Conservation (phyloP, 805 yeast genomes). For the Ogataea glucozyma region DNA sequence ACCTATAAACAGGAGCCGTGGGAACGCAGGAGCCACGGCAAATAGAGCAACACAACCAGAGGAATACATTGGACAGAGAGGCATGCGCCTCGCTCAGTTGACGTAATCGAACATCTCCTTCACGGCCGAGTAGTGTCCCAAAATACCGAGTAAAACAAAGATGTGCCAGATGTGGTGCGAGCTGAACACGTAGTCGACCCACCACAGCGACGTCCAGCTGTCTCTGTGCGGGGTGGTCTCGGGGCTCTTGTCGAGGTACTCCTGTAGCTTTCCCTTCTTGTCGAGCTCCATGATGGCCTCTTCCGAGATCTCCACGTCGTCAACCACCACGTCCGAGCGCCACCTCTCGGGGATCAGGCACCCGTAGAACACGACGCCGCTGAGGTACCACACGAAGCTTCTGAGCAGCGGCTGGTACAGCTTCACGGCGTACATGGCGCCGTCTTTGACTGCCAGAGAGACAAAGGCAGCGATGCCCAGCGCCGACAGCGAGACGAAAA, state of each 20-base stretch:
- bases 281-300: slow-evolving; percentile 35
- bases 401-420: slow-evolving; percentile 70
- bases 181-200: slow-evolving; percentile 73
- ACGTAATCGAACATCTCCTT: slow-evolving; percentile 60
- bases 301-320: slow-evolving; percentile 40
- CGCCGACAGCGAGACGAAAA: slow-evolving; percentile 75
- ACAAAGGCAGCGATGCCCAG: slow-evolving; percentile 71
- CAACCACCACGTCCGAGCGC: slow-evolving; percentile 66
- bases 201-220: slow-evolving; percentile 65
- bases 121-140: slow-evolving; percentile 83
- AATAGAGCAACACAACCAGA: no score
- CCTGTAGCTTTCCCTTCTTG: slow-evolving; percentile 27
- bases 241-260: slow-evolving; percentile 46
- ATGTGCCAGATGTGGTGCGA: slow-evolving; percentile 96
- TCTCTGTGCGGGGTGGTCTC: slow-evolving; percentile 32
- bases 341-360: slow-evolving; percentile 87
- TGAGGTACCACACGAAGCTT: slow-evolving; percentile 70
- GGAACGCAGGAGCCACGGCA: no score
- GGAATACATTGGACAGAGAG: no score
- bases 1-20: neutral
- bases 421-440: slow-evolving; percentile 49
- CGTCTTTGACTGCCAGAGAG: slow-evolving; percentile 55
- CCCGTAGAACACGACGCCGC: slow-evolving; percentile 88
- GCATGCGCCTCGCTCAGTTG: neutral
- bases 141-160: slow-evolving; percentile 84